Conservation (phyloP, 2,329 filamentous ascomycete genomes). For the Raffaelea albimanens region DNA sequence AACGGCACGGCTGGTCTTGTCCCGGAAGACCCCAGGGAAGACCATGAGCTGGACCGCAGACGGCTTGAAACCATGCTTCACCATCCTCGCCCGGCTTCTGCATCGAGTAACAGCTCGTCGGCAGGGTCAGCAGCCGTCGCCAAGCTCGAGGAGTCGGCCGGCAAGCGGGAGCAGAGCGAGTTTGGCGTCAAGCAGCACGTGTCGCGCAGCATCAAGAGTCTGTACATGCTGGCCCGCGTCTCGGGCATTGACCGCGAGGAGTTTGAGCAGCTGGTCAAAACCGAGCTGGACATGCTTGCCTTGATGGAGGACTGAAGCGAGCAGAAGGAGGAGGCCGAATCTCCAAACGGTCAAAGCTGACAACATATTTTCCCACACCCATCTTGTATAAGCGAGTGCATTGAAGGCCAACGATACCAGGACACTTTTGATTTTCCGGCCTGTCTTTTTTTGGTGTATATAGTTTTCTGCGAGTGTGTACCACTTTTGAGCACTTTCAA, state of each 20-base stretch:
- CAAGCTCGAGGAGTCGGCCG: conserved; percentile 47
- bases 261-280: conserved; percentile 62
- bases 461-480: too few species aligned
- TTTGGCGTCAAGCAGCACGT: conserved; percentile 72
- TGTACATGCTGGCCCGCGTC: conserved; percentile 60
- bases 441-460: not conserved
- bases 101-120: conserved; percentile 48
- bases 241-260: conserved; percentile 66
- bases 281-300: conserved; percentile 60
- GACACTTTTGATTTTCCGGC: conserved; percentile 1
- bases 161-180: conserved; percentile 53
- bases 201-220: conserved; percentile 64
- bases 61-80: conserved; percentile 33
- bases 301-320: conserved; percentile 58
- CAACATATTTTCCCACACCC: too few species aligned
- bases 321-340: too few species aligned
- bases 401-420: too few species aligned
- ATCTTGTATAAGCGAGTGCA: too few species aligned
- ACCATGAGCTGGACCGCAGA: conserved; percentile 27
- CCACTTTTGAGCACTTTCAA: too few species aligned
- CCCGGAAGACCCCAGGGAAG: conserved; percentile 20
- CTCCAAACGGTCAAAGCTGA: too few species aligned
- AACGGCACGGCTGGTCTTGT: conserved; percentile 22
- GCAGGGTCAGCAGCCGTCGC: conserved; percentile 44
- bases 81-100: conserved; percentile 50